Base-by-base conservation (phyloP, 805 yeast genomes). In the Pichia californica region DNA sequence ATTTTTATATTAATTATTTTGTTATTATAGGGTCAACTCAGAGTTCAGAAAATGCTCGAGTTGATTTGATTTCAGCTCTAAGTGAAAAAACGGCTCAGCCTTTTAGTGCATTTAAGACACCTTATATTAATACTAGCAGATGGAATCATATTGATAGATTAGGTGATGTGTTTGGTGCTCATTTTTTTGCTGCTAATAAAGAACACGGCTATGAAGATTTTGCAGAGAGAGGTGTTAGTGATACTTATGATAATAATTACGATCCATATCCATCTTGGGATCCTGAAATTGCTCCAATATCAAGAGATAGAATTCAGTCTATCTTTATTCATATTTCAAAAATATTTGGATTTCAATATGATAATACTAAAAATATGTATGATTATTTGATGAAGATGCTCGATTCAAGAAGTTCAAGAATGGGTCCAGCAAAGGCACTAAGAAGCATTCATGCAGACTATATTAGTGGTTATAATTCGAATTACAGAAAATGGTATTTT, bases 401-500 rank as follows among this genome's bases (percentile, higher is more conserved):
- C 31, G 88, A 82, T 52, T 81, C 88, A 0, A 68, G 88, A 49
- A 76, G 88, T 1, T 74, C 87, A 1, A 68, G 91, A 51, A 72
- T 78, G 75, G 68, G 73, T 1, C 76, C 85, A 0, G 49, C 46
- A 5, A 65, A 64, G 20, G 87, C 89, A 1, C 67, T 83, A 35
- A 63, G 66, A 41, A 68, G 83, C 0, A 53, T 83, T 9, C 89
- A 84, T 59, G 81, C 81, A 1, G 91, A 83, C 57, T 84, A 82
- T 54, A 78, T 83, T 54, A 86, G 88, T 3, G 93, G 91, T 0
- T 53, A 69, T 4, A 75, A 79, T 51, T 68, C 91, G 1, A 83
- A 83, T 55, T 83, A 76, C 56, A 70, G 73, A 46, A 83, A 79
- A 52, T 83, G 93, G 93, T 83, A 81, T 53, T 81, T 84, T 63